Conservation (phyloP, 2,329 filamentous ascomycete genomes). For the Aureobasidium vineae region DNA sequence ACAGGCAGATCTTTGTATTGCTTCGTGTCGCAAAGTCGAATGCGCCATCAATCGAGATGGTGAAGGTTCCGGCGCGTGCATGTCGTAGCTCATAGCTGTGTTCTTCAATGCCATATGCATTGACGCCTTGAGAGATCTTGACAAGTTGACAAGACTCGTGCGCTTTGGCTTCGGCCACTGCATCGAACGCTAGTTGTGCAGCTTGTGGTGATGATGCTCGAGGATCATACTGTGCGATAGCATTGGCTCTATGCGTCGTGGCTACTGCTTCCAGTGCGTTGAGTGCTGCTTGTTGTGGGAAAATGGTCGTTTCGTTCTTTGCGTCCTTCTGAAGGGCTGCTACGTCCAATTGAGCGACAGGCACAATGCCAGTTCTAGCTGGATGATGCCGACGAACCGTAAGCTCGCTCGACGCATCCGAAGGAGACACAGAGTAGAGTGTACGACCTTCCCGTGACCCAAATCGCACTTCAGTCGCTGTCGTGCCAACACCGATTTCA, state of each 20-base stretch:
- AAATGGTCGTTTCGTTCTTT: conserved; percentile 39
- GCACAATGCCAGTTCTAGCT: conserved; percentile 22
- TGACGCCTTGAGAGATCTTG: conserved; percentile 50
- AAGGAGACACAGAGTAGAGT: conserved; percentile 9
- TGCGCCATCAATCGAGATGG: conserved; percentile 45
- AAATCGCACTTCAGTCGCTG: conserved; percentile 11
- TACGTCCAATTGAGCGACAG: conserved; percentile 27
- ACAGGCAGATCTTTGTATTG: conserved; percentile 37
- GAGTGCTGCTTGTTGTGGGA: conserved; percentile 49
- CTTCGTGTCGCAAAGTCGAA: background rate
- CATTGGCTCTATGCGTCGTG: conserved; percentile 46
- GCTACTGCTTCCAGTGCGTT: conserved; percentile 48
- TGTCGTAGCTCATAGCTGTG: conserved; percentile 49
- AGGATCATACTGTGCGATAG: conserved; percentile 66
- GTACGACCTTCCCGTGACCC: conserved; percentile 23
- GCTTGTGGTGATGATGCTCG: conserved; percentile 61
- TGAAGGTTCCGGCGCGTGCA: conserved; percentile 45
- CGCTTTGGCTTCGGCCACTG: conserved; percentile 62
- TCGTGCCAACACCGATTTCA: background rate
- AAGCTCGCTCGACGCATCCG: conserved; percentile 18
- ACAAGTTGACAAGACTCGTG: conserved; percentile 68
- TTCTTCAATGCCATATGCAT: conserved; percentile 32
- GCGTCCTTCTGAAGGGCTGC: conserved; percentile 26
- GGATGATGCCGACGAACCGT: conserved; percentile 27
- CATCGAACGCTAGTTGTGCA: conserved; percentile 59